These are phyloP conservation scores for Globisporangium viniferum DNA, from an alignment of 352 stramenopile genomes.

Conservation along the genomic window DNA sequence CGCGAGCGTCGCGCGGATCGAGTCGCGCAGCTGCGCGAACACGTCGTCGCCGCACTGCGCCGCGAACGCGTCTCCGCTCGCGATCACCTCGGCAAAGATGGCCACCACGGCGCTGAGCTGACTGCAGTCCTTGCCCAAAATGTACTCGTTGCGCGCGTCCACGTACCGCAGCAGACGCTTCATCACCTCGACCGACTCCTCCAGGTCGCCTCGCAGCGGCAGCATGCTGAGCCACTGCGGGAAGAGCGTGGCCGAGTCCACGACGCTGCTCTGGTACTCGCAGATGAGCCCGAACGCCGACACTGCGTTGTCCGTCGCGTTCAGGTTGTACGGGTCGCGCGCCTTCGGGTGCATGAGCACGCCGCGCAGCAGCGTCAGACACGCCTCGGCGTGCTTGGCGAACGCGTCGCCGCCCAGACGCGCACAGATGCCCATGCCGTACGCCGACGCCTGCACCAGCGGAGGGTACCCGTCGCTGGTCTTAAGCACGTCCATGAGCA, in stretches of 20 bases:
- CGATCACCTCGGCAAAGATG: slow-evolving; percentile 56
- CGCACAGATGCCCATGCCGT: slow-evolving; percentile 71
- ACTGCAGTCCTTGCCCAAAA: slow-evolving; percentile 45
- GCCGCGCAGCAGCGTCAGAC: slow-evolving; percentile 55
- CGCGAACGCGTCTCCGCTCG: slow-evolving; percentile 36
- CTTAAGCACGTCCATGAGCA: slow-evolving; percentile 62
- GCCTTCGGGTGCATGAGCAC: slow-evolving; percentile 55
- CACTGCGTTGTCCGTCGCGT: slow-evolving; percentile 79
- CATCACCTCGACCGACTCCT: slow-evolving; percentile 69
- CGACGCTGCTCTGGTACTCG: slow-evolving; percentile 47
- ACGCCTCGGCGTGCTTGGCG: slow-evolving; percentile 40
- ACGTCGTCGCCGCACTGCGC: slow-evolving; percentile 45
- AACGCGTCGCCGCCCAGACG: slow-evolving; percentile 52
- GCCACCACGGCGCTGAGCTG: slow-evolving; percentile 56
- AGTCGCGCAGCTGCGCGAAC: slow-evolving; percentile 32
- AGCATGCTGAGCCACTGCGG: slow-evolving; percentile 70
- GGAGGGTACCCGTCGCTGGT: slow-evolving; percentile 53
- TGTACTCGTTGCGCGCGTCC: slow-evolving; percentile 47
- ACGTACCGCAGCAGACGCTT: slow-evolving; percentile 67
- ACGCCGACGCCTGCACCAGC: slow-evolving; percentile 67
- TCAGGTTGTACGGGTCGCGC: slow-evolving; percentile 47
- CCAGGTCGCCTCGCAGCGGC: slow-evolving; percentile 68
- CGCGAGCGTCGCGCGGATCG: slow-evolving; percentile 46
- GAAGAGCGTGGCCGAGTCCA: slow-evolving; percentile 55
- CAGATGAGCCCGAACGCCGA: slow-evolving; percentile 72